Evolutionary conservation across 768 basidiomycete species (phyloP).

Genomic region (Baorangia bicolor): DNA sequence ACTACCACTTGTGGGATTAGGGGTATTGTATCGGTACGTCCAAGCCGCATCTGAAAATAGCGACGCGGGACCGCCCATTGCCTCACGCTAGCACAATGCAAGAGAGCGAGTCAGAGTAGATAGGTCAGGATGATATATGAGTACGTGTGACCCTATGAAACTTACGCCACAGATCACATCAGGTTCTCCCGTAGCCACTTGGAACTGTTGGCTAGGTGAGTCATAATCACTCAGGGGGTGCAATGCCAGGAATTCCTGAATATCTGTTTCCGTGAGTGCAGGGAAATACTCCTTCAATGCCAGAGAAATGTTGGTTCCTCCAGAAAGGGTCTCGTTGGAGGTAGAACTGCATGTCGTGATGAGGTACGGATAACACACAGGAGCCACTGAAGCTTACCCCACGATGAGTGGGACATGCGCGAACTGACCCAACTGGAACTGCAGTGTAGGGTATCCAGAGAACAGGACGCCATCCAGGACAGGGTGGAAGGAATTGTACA

Average conservation of each 20-base stretch:
- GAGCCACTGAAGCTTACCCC: constrained; percentile 40
- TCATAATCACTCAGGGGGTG: constrained; percentile 47
- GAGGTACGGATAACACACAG: neutral
- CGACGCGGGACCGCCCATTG: constrained; percentile 45
- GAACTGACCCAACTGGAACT: constrained; percentile 46
- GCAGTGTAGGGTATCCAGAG: constrained; percentile 47
- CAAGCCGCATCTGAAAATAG: constrained; percentile 37
- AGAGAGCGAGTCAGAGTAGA: neutral
- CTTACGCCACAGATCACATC: constrained; percentile 54
- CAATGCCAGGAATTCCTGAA: constrained; percentile 38
- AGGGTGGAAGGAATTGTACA: constrained; percentile 51
- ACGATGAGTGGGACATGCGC: constrained; percentile 55
- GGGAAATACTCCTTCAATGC: constrained; percentile 47
- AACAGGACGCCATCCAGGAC: constrained; percentile 55
- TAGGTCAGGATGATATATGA: neutral
- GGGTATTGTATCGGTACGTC: constrained; percentile 62
- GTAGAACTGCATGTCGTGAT: constrained; percentile 41
- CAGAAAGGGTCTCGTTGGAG: constrained; percentile 57
- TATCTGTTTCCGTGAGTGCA: constrained; percentile 38
- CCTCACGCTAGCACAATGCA: constrained; percentile 35
- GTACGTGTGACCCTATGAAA: neutral
- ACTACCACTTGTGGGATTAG: constrained; percentile 42
- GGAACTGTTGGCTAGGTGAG: constrained; percentile 40
- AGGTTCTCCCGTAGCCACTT: constrained; percentile 50
- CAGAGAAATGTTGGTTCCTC: constrained; percentile 35